phyloP scores from a whole-genome alignment of 352 stramenopile species.

The Hyaloperonospora brassicae region DNA sequence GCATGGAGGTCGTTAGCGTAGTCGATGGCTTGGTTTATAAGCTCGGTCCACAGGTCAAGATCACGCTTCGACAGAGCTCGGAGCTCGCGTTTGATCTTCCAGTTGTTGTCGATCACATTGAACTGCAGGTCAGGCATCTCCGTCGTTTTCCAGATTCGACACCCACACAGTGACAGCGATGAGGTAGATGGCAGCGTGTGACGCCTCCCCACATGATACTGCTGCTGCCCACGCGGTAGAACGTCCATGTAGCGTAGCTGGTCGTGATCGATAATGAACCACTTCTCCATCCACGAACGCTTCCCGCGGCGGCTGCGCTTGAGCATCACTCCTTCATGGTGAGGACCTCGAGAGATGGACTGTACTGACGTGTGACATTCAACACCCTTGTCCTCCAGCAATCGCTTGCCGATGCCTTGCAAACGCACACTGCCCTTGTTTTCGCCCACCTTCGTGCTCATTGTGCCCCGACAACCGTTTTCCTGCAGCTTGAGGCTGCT shows the following conservation, averaged over 20 bases:
- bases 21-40: conserved; percentile 71
- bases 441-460: conserved; percentile 37
- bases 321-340: conserved; percentile 50
- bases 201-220: conserved; percentile 23
- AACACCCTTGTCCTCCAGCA: conserved; percentile 26
- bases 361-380: conserved; percentile 22
- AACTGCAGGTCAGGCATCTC: conserved; percentile 78
- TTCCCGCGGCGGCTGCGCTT: conserved; percentile 69
- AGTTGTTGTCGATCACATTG: conserved; percentile 65
- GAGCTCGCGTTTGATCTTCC: conserved; percentile 80
- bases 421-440: conserved; percentile 26
- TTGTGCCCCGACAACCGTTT: conserved; percentile 30
- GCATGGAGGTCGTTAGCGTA: conserved; percentile 53
- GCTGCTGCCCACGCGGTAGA: conserved; percentile 22
- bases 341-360: conserved; percentile 31
- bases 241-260: conserved; percentile 68
- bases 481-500: conserved; percentile 17
- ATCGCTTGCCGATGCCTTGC: conserved; percentile 28
- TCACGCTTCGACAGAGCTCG: conserved; percentile 51
- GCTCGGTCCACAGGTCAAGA: conserved; percentile 59
- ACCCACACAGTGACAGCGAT: conserved; percentile 56
- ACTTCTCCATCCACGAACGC: conserved; percentile 62
- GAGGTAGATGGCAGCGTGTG: conserved; percentile 36
- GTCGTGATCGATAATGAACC: conserved; percentile 60
- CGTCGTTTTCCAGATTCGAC: conserved; percentile 82